Evolutionary conservation across 2,329 filamentous ascomycete species (phyloP), one percentile per base, ranked within the genome.

Genomic region (Xylariaceae sp.): DNA sequence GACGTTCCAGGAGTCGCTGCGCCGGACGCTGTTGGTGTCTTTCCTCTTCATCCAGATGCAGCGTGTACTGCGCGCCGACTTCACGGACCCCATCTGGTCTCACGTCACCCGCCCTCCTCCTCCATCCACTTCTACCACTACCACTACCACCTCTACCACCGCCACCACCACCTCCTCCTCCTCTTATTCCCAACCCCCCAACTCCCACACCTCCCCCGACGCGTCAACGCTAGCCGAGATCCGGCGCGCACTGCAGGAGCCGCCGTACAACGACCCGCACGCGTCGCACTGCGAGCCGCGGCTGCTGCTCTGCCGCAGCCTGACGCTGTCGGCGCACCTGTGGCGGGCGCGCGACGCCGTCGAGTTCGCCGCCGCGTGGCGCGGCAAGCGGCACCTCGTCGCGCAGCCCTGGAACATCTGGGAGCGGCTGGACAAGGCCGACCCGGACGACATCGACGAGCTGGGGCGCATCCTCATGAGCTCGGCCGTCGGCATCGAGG

Each of bases 261-360:
- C 15, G 2, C 33, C 23, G 2, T 9, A 16, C 7, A 16, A n/a
- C 26, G 21, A 13, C 6, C 26, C 20, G 18, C n/a, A 11, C 24
- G 26, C 43, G 2, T 11, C 43, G 8, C 8, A 8, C 3, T 62
- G 53, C 37, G 36, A 58, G 6, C 2, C 46, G 1, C 40, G 48
- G 2, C 9, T 58, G 35, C 6, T 47, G 5, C 43, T 55, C 33
- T 60, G 59, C 48, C 49, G 42, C 4, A 33, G 36, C 29, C 41
- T 62, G 15, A 62, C 58, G 36, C 44, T 62, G n/a, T 62, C 59
- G 2, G 51, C 59, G n/a, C 55, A 60, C 21, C 44, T 62, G 1
- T 62, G 59, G 59, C 35, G 43, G n/a, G 47, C 59, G 11, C 45
- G 50, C 3, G 58, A 60, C 11, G 21, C 57, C 8, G 35, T 57